Evolutionary conservation across 257 asterid genomes (phyloP), one percentile per base, ranked within the genome.

Genomic region (Paraleonurus japonicus): DNA sequence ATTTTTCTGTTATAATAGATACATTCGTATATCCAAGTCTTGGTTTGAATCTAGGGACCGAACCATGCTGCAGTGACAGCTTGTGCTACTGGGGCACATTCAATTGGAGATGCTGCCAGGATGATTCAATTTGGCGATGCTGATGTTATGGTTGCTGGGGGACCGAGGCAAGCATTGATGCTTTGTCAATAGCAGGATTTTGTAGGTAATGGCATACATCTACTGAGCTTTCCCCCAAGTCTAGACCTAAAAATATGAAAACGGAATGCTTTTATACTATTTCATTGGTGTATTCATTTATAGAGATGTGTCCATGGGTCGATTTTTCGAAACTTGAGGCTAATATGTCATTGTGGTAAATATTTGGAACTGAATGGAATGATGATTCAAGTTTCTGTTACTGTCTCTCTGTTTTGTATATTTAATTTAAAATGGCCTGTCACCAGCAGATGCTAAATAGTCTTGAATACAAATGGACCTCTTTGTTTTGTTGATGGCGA

Each of bases 11-110:
- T 66, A 70, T 60, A 43, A 23, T 58, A 73, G 83, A 70, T 63
- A 62, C 35, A 53, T 65, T 75, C 73, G 84, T 75, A 81, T 79
- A 75, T 81, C 63, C 76, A 76, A 81, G 84, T 84, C 65, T 77
- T 89, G 78, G 76, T 80, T 84, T 79, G 92, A 90, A 85, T 92
- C 83, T 78, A 93, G 96, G 99, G 99, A 77, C 99, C 98, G 78
- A 94, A 94, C 77, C 99, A 91, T 89, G 96, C 99, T 74, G 93
- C 99, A 83, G 98, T 91, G 77, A 94, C 98, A 81, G 99, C 99
- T 71, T 91, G 99, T 84, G 99, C 99, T 45, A 91, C 99, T 37
- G 99, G 98, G 77, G 95, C 99, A 35, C 98, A 94, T 82, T 94
- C 90, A 33, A 84, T 94, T 59, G 99, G 99, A 72, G 99, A 94